Conservation (phyloP, 192 early-diverging fungal species). For the Coemansia sp. region DNA sequence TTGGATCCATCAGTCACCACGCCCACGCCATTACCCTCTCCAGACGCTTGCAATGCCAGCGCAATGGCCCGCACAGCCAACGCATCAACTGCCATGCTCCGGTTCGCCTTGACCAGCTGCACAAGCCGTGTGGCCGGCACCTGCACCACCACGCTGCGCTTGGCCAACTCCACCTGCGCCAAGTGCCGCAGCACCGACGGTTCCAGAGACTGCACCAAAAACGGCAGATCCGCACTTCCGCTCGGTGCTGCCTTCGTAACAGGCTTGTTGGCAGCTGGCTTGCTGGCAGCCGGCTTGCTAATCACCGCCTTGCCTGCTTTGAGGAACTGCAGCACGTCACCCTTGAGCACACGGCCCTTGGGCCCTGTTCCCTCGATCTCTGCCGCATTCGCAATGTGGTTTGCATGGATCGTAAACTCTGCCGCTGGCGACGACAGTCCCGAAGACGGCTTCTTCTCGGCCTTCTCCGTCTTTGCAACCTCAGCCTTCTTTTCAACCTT, state of each 20-base stretch:
- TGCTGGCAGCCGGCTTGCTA: background rate
- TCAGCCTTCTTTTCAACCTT: background rate
- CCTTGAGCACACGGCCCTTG: constrained; percentile 73
- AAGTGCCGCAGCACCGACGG: constrained; percentile 44
- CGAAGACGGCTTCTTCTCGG: constrained; percentile 14
- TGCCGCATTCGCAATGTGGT: constrained; percentile 45
- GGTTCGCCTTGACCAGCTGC: constrained; percentile 24
- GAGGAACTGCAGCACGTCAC: constrained; percentile 69
- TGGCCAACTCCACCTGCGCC: constrained; percentile 38
- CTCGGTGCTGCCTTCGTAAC: constrained; percentile 7
- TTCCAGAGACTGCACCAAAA: constrained; percentile 47
- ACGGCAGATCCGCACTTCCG: constrained; percentile 33
- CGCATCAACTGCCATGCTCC: constrained; percentile 14
- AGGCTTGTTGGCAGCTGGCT: background rate
- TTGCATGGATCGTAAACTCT: constrained; percentile 48
- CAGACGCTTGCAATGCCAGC: constrained; percentile 44
- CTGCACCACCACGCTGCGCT: constrained; percentile 36
- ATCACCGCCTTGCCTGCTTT: constrained; percentile 25
- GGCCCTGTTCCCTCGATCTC: constrained; percentile 59
- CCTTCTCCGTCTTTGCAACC: background rate
- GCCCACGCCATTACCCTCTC: constrained; percentile 59
- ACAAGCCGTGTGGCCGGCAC: constrained; percentile 35
- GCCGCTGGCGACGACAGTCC: constrained; percentile 38
- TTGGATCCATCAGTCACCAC: constrained; percentile 54
- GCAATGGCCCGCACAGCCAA: constrained; percentile 42